A percentile compares a stretch with the other conserved stretches of the same genome.
phyloP scores from a whole-genome alignment of 352 stramenopile species.

The Poterioochromonas sp. region DNA sequence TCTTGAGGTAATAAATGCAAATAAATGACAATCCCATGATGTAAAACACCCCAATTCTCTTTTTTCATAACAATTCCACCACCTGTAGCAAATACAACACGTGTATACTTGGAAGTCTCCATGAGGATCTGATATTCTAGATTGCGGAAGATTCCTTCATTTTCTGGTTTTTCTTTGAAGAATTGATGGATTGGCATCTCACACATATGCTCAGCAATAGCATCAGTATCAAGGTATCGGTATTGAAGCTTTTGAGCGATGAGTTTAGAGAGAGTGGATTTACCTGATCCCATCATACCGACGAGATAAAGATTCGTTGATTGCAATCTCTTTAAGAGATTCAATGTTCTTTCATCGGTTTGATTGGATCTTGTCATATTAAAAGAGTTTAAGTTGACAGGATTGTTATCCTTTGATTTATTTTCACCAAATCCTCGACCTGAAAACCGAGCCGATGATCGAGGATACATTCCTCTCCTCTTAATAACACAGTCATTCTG shows the following conservation, averaged over 20 bases:
- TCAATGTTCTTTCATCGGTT: too few species aligned
- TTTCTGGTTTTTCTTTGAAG: constrained; percentile 15
- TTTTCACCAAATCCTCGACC: too few species aligned
- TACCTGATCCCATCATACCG: constrained; percentile 33
- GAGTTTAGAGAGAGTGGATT: background rate
- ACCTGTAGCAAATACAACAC: constrained; percentile 29
- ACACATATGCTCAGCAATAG: constrained; percentile 17
- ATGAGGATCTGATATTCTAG: constrained; percentile 24
- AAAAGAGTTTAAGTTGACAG: too few species aligned
- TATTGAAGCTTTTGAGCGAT: background rate
- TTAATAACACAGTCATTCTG: too few species aligned
- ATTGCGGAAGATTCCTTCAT: background rate
- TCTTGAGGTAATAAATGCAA: background rate
- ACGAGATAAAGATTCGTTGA: constrained; percentile 17
- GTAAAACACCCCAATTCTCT: constrained; percentile 31
- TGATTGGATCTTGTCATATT: too few species aligned
- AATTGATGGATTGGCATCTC: constrained; percentile 32
- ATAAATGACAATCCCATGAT: constrained; percentile 25
- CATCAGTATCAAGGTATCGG: constrained; percentile 27
- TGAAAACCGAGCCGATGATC: too few species aligned
- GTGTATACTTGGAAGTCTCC: background rate
- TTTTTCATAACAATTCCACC: constrained; percentile 29
- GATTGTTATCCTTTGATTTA: too few species aligned
- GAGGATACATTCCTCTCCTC: too few species aligned
- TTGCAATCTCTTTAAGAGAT: constrained; percentile 7